Evolutionary conservation across 2,329 filamentous ascomycete species (phyloP).

Genomic region (Alternaria sp.): DNA sequence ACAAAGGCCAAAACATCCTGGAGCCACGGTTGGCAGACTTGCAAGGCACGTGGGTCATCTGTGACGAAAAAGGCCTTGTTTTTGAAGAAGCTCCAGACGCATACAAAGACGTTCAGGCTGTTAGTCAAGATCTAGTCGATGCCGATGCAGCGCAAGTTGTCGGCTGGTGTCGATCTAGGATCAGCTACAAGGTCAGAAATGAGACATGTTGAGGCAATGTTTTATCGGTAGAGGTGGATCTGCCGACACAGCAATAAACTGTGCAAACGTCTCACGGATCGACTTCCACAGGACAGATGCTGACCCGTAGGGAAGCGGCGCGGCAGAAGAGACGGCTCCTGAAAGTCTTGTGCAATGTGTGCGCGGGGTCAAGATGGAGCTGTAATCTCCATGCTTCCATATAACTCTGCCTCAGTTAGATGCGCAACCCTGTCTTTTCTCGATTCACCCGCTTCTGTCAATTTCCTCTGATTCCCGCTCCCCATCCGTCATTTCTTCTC

Average conservation of each 20-base stretch:
- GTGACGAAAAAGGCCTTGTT: slow-evolving; percentile 49
- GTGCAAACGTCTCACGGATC: neutral
- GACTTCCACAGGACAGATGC: neutral
- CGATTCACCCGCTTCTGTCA: slow-evolving; percentile 5
- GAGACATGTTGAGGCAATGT: slow-evolving; percentile 29
- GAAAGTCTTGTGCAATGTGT: neutral
- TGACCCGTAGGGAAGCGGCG: neutral
- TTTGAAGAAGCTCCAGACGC: slow-evolving; percentile 52
- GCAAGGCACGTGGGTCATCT: slow-evolving; percentile 50
- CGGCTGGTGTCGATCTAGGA: slow-evolving; percentile 45
- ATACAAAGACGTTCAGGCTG: slow-evolving; percentile 50
- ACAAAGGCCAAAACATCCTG: slow-evolving; percentile 42
- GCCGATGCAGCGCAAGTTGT: slow-evolving; percentile 43
- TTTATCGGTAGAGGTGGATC: neutral
- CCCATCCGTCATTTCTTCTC: neutral
- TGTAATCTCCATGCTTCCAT: neutral
- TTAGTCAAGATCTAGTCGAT: slow-evolving; percentile 46
- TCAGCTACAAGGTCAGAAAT: slow-evolving; percentile 52
- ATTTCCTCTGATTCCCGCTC: slow-evolving; percentile 5
- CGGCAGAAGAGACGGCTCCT: neutral
- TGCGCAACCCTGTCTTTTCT: slow-evolving; percentile 15
- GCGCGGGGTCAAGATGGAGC: neutral
- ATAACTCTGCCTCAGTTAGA: slow-evolving; percentile 9
- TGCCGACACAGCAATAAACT: neutral
- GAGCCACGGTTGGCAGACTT: slow-evolving; percentile 27